These are phyloP conservation scores for Spongospora subterranea DNA, from an alignment of 208 protist species.

Conservation along the genomic window DNA sequence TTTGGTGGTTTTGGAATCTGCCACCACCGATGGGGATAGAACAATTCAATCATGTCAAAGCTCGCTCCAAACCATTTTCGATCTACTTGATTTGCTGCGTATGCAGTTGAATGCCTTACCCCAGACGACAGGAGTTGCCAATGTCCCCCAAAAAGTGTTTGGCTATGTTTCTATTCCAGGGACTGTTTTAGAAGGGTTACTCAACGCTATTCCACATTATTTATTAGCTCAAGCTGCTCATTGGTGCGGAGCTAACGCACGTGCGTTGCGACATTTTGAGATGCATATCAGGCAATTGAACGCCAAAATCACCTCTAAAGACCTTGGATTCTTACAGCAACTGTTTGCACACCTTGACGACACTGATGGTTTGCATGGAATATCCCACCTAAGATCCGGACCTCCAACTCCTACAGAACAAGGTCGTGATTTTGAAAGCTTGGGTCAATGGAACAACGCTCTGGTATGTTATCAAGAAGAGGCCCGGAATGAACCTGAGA, in stretches of 20 bases:
- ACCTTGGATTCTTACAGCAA: slow-evolving; percentile 24
- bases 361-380: neutral
- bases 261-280: slow-evolving; percentile 31
- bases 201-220: neutral
- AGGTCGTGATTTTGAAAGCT: slow-evolving; percentile 18
- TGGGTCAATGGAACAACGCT: slow-evolving; percentile 25
- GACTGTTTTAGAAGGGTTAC: neutral
- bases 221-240: neutral
- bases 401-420: neutral
- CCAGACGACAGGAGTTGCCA: neutral
- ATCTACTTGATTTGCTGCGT: slow-evolving; percentile 24
- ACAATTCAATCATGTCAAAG: neutral
- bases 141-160: neutral
- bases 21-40: neutral
- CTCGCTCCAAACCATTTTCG: slow-evolving; percentile 35
- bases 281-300: neutral
- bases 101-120: neutral
- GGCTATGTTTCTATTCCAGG: neutral
- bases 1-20: neutral
- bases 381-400: neutral
- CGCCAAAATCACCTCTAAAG: neutral
- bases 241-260: neutral
- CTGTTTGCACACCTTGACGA: slow-evolving; percentile 5
- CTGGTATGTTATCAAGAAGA: slow-evolving; percentile 41
- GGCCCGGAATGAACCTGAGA: neutral